Evolutionary conservation across 768 basidiomycete species (phyloP), one percentile per base, ranked within the genome.

Genomic region (Lentinula guzmanii): DNA sequence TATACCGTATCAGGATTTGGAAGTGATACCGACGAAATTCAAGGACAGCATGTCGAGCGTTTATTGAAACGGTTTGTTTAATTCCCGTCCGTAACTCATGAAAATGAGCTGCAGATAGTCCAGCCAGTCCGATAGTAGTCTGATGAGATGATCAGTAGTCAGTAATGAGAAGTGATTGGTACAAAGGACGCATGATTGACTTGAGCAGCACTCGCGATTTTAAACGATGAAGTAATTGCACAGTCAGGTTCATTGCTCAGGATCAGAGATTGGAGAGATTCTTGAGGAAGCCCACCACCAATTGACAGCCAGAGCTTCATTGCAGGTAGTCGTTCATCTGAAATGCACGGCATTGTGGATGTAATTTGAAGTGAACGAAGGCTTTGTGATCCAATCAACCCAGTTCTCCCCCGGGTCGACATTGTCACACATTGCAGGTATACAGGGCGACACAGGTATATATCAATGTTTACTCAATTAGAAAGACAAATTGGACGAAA

Each of bases 11-110:
- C 1, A 39, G 13, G 37, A 8, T 13, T 39, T 39, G 37, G 5
- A n/a, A n/a, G 52, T 15, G 53, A 34, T 9, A 71, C 79, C 65
- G 50, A 82, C 84, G 79, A 66, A 82, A 86, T 45, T 81, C 79
- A 21, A 86, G 72, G 8, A 75, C 75, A 4, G 85, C 84, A 69
- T 87, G 84, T 24, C 84, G 72, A 7, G 81, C 82, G 61, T 85
- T 76, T 0, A 86, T 82, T 4, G 69, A 65, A 1, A 86, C 84
- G 15, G 74, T 71, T 66, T 83, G 83, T 60, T 74, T 69, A 1
- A 75, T 61, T 0, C 80, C 78, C 1, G 82, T 82, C 46, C 79
- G 70, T 16, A 85, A 69, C 21, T 68, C 67, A 66, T 84, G 75
- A 16, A 86, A 71, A 52, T 82, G 72, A 15, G 82, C 81, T 4